These are phyloP conservation scores for Dissophora globulifera DNA, from an alignment of 192 early-diverging fungal genomes.

Conservation along the genomic window DNA sequence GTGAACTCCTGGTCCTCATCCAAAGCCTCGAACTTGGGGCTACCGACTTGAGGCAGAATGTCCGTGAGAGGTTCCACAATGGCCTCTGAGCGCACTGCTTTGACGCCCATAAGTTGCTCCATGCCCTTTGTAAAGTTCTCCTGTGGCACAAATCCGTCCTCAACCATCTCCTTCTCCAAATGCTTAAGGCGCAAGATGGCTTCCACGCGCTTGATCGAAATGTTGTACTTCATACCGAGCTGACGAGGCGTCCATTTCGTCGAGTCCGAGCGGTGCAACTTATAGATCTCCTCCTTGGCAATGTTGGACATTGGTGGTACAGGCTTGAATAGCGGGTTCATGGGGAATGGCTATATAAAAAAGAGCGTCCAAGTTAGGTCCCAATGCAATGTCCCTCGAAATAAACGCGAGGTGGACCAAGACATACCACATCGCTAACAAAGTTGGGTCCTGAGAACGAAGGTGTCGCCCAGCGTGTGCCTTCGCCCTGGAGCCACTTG, in stretches of 20 bases:
- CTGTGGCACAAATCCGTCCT: constrained; percentile 70
- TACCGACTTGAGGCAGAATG: constrained; percentile 66
- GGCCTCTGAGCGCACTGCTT: constrained; percentile 21
- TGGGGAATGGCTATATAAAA: constrained; percentile 90
- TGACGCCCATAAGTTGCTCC: constrained; percentile 83
- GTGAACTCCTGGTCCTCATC: constrained; percentile 82
- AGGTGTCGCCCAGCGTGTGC: constrained; percentile 26
- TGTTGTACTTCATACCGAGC: constrained; percentile 72
- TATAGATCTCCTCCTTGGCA: constrained; percentile 78
- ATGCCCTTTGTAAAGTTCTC: constrained; percentile 79
- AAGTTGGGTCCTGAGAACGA: constrained; percentile 46
- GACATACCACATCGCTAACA: constrained; percentile 40
- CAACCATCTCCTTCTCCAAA: constrained; percentile 76
- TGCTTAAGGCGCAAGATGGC: constrained; percentile 92
- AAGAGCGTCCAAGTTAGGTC: not conserved
- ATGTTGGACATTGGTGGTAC: constrained; percentile 76
- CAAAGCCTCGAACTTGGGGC: constrained; percentile 83
- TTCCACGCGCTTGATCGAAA: constrained; percentile 88
- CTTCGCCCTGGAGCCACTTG: constrained; percentile 37
- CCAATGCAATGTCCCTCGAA: too few relatives aligned
- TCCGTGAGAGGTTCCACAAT: constrained; percentile 66
- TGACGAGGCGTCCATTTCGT: constrained; percentile 71
- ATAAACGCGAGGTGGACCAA: too few relatives aligned
- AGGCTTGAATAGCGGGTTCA: constrained; percentile 89
- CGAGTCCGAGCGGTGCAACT: constrained; percentile 68